Conservation (phyloP, 2,329 filamentous ascomycete genomes). For the Botrytis tulipae region DNA sequence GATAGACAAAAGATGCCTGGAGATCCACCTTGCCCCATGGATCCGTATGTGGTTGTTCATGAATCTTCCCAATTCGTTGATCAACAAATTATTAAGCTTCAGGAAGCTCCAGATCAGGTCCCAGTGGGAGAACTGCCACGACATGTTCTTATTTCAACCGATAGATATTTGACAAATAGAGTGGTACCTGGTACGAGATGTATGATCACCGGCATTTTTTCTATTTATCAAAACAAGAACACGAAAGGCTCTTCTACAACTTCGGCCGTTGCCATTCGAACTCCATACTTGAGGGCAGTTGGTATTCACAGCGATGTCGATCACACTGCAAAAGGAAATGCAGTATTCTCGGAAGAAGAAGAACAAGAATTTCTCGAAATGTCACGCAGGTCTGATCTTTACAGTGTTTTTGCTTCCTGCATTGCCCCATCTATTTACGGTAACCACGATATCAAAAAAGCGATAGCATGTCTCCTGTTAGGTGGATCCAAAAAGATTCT, state of each 20-base stretch:
- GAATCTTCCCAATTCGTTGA: slow-evolving; percentile 95
- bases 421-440: slow-evolving; percentile 98
- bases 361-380: slow-evolving; percentile 95
- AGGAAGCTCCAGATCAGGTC: slow-evolving; percentile 96
- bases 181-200: slow-evolving; percentile 94
- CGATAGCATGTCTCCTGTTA: slow-evolving; percentile 88
- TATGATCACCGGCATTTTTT: slow-evolving; percentile 95
- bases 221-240: slow-evolving; percentile 92
- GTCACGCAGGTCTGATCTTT: slow-evolving; percentile 88
- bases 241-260: slow-evolving; percentile 71
- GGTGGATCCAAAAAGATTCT: slow-evolving; percentile 97
- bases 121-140: slow-evolving; percentile 93
- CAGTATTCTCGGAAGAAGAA: slow-evolving; percentile 87
- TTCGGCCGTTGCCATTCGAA: slow-evolving; percentile 89
- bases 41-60: slow-evolving; percentile 94
- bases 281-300: slow-evolving; percentile 89
- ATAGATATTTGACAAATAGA: slow-evolving; percentile 90
- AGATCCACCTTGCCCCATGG: slow-evolving; percentile 82
- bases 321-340: slow-evolving; percentile 80
- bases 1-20: slow-evolving; percentile 61
- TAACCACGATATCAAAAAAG: slow-evolving; percentile 94
- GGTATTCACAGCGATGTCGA: slow-evolving; percentile 90
- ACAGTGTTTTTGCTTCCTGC: slow-evolving; percentile 83
- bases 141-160: slow-evolving; percentile 94
- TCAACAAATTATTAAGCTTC: slow-evolving; percentile 95